A percentile compares a stretch with the other conserved stretches of the same genome.
These are phyloP conservation scores for Microdochium trichocladiopsis DNA, from an alignment of 2,329 filamentous ascomycete genomes.

Conservation along the genomic window DNA sequence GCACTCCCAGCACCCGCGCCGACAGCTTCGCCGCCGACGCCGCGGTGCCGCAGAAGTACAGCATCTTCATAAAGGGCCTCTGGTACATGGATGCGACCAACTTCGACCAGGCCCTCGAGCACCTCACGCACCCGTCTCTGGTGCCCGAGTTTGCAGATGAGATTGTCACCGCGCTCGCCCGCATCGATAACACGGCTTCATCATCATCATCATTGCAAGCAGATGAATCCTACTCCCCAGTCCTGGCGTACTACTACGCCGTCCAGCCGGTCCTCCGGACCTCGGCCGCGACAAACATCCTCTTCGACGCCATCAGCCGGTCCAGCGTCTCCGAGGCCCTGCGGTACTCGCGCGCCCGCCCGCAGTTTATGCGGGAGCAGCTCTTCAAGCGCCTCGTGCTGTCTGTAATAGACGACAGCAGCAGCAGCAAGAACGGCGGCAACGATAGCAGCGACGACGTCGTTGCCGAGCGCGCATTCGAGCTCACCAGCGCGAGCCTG, in stretches of 20 bases:
- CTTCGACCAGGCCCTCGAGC: constrained; percentile 64
- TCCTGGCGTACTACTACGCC: constrained; percentile 73
- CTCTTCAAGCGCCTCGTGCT: constrained; percentile 63
- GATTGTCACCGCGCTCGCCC: constrained; percentile 64
- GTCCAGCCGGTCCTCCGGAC: constrained; percentile 66
- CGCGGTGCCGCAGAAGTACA: constrained; percentile 68
- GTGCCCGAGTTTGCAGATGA: constrained; percentile 79
- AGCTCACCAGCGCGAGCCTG: constrained; percentile 70
- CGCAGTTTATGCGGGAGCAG: constrained; percentile 51
- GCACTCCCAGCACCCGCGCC: constrained; percentile 30
- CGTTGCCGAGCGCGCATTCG: constrained; percentile 50
- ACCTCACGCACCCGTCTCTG: constrained; percentile 72
- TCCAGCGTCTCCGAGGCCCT: constrained; percentile 68
- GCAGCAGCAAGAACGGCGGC: constrained; percentile 21
- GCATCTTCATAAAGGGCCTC: constrained; percentile 73
- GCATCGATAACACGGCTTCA: constrained; percentile 40
- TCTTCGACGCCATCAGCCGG: constrained; percentile 62
- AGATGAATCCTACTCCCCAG: constrained; percentile 51
- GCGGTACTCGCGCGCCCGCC: constrained; percentile 61
- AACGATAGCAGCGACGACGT: constrained; percentile 23
- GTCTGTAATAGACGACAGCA: constrained; percentile 41
- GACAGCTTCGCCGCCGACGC: constrained; percentile 52
- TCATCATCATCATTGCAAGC: no score
- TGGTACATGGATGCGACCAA: constrained; percentile 73
- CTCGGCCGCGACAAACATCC: constrained; percentile 52